A percentile compares a stretch with the other conserved stretches of the same genome.
Evolutionary conservation across 2,329 filamentous ascomycete genomes (phyloP).

Genomic region (Hypoxylon sp.): DNA sequence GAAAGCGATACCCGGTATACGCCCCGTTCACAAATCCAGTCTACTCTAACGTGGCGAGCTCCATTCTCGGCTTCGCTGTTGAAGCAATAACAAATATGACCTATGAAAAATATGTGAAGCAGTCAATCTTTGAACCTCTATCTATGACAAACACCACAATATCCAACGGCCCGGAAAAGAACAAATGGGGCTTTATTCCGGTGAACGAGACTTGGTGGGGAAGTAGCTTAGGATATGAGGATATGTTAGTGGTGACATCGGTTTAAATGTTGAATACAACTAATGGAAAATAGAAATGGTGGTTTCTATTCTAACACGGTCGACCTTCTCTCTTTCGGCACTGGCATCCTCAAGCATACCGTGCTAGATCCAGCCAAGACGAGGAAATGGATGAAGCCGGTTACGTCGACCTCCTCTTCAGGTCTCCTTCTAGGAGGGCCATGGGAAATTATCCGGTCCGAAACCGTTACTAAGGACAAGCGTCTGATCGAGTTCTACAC

Average conservation of each 20-base stretch:
- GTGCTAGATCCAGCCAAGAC: slow-evolving; percentile 46
- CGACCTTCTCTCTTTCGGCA: slow-evolving; percentile 48
- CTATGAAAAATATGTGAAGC: slow-evolving; percentile 45
- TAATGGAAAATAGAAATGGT: slow-evolving; percentile 40
- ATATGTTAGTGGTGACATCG: slow-evolving; percentile 41
- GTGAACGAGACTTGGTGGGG: slow-evolving; percentile 47
- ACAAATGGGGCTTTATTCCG: slow-evolving; percentile 48
- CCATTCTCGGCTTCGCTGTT: slow-evolving; percentile 46
- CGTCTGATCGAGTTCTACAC: slow-evolving; percentile 54
- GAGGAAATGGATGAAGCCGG: slow-evolving; percentile 51
- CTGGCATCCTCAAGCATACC: slow-evolving; percentile 47
- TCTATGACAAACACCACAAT: slow-evolving; percentile 49
- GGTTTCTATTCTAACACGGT: slow-evolving; percentile 51
- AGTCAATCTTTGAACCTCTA: slow-evolving; percentile 44
- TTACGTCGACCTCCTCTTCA: slow-evolving; percentile 48
- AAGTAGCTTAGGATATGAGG: slow-evolving; percentile 47
- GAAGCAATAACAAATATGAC: slow-evolving; percentile 47
- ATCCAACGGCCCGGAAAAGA: slow-evolving; percentile 39
- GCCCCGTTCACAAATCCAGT: slow-evolving; percentile 48
- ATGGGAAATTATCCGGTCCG: slow-evolving; percentile 54
- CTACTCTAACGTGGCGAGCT: slow-evolving; percentile 49
- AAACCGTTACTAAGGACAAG: slow-evolving; percentile 49
- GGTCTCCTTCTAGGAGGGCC: slow-evolving; percentile 52
- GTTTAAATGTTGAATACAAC: neutral
- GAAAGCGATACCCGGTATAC: slow-evolving; percentile 49